Evolutionary conservation across 257 asterid species (phyloP), one percentile per base, ranked within the genome.

Genomic region (Fraxinus quadrangulata): DNA sequence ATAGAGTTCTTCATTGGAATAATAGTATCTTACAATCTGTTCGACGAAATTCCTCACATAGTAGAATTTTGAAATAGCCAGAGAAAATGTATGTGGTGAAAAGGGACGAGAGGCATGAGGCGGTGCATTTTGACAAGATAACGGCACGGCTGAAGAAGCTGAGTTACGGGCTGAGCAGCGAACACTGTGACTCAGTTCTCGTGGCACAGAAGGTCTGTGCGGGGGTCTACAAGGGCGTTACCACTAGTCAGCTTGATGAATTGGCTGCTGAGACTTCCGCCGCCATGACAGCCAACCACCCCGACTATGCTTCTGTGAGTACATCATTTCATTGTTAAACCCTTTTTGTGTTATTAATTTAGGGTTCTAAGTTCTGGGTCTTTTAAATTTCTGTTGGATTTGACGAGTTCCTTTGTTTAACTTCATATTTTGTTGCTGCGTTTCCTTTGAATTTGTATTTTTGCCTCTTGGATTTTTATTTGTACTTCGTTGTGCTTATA

Each of bases 241-340:
- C 99, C 69, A 96, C 99, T 6, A 96, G 97, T 80, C 97, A 92
- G 90, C 95, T 96, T 78, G 98, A 93, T 81, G 98, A 92, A 45
- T 82, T 96, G 91, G 99, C 98, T n/a, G 99, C 99, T 1, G 98
- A 96, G 86, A 96, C 99, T 1, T 88, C 99, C 1, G 99, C 99
- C 0, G 98, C 96, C 54, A 68, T 96, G 97, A 93, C 98, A 17
- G 87, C 98, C 0, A 89, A 88, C 51, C 99, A 96, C 71, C 97
- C 99, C 10, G 99, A 96, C 83, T 96, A 96, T 78, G 98, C 98
- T 59, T 96, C 89, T 6, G 98, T 96, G 71, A 84, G 97, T 92
- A 75, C 11, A 24, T 21, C 16, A 24, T 16, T 23, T 61, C 31
- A 10, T 61, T 61, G 26, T 61, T 26, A 5, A 2, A 9, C 40